Percentiles rank a stretch among this genome's conserved stretches.
Conservation (phyloP, 176 grass and related monocot genomes). For the Saccharum spontaneum region DNA sequence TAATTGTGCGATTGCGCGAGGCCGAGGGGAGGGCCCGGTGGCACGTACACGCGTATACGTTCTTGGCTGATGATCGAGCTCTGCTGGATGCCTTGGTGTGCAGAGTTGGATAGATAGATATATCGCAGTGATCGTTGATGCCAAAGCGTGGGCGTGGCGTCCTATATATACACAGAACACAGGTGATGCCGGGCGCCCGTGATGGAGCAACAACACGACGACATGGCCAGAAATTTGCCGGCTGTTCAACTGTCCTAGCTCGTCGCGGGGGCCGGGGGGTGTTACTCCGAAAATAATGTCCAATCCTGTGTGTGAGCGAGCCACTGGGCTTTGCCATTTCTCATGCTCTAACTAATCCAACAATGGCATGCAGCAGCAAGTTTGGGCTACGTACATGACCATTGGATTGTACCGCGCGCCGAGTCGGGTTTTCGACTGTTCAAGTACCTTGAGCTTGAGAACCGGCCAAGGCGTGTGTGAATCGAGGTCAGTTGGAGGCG, state of each 20-base stretch:
- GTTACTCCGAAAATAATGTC: background rate
- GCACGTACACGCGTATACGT: background rate
- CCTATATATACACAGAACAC: background rate
- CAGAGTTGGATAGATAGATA: background rate
- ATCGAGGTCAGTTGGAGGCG: background rate
- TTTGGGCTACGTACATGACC: background rate
- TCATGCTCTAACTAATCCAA: background rate
- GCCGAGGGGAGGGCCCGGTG: background rate
- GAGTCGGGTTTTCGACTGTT: background rate
- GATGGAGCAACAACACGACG: background rate
- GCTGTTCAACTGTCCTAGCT: background rate
- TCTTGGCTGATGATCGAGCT: background rate
- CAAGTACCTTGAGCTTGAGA: constrained; percentile 8
- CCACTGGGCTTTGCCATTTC: background rate
- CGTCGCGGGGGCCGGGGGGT: background rate
- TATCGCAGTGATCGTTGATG: background rate
- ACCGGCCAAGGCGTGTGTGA: background rate
- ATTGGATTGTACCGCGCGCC: background rate
- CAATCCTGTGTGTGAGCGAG: background rate
- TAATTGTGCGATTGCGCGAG: background rate
- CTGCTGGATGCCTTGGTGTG: background rate
- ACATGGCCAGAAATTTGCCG: background rate
- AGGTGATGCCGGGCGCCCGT: background rate
- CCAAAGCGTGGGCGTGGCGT: background rate
- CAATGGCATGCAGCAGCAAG: background rate